These are phyloP conservation scores for Phytophthora constricta DNA, from an alignment of 352 stramenopile species.

Conservation along the genomic window DNA sequence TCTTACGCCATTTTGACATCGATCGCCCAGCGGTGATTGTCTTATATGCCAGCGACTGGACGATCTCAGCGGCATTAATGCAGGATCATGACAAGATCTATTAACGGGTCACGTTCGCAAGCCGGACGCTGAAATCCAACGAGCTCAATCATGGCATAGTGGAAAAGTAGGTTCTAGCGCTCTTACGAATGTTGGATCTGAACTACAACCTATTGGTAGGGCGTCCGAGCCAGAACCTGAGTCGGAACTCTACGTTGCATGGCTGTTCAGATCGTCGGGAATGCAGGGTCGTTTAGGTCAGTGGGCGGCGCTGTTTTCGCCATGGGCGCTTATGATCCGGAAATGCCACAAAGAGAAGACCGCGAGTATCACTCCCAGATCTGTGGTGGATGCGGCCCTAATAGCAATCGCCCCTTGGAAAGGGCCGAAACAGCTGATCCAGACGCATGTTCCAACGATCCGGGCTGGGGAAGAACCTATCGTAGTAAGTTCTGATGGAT, in stretches of 20 bases:
- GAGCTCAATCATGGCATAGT: constrained; percentile 22
- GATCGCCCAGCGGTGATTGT: constrained; percentile 4
- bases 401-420: not conserved
- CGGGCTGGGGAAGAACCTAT: not conserved
- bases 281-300: not conserved
- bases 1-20: constrained; percentile 21
- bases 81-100: constrained; percentile 17
- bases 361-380: not conserved
- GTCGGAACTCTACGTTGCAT: constrained; percentile 8
- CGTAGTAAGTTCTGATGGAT: constrained; percentile 15
- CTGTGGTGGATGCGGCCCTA: not conserved
- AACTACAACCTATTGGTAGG: constrained; percentile 18
- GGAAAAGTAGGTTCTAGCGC: constrained; percentile 14
- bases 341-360: not conserved
- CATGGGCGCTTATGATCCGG: not conserved
- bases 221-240: constrained; percentile 3
- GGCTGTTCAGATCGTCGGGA: constrained; percentile 9
- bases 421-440: constrained; percentile 3
- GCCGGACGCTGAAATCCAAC: constrained; percentile 17
- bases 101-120: constrained; percentile 4
- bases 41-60: constrained; percentile 25
- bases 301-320: constrained; percentile 2
- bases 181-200: constrained; percentile 7
- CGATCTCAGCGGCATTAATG: constrained; percentile 1
- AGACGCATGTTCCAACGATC: not conserved